Evolutionary conservation across 257 asterid genomes (phyloP), one percentile per base, ranked within the genome.

Genomic region (Penstemon newberryi): DNA sequence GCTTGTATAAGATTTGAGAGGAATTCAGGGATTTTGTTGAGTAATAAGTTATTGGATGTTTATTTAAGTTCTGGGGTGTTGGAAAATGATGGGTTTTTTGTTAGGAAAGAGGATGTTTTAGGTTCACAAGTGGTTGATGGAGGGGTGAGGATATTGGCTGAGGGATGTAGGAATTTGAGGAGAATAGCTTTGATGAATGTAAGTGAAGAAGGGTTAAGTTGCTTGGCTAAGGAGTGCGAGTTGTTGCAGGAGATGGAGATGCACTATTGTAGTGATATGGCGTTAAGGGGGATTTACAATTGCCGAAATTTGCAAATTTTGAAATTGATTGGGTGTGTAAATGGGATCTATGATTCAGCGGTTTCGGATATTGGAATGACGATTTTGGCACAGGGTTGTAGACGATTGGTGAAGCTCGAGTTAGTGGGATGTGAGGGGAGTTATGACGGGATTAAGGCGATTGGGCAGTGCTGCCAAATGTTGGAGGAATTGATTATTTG

Each of bases 351-450:
- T 69, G 84, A 82, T 50, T 77, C 89, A 0, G 66, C 76, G 70
- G 88, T 93, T 66, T 82, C 99, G 0, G 99, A 93, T 79, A 88
- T 93, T 57, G 96, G 99, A 40, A 69, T 93, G 77, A 93, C 99
- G 4, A 88, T 90, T 68, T 75, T 93, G 65, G 99, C 99, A 8
- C 96, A 88, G 70, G 97, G 95, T 51, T 93, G 99, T 69, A 80
- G 83, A 36, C 80, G 99, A 19, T 77, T 93, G 60, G 64, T 93
- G 77, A 93, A 86, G 83, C 88, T 93, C 3, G 99, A 88, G 82
- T 74, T 89, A 18, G 92, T 85, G 9, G 96, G 98, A 41, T 91
- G 96, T 36, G 98, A 89, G 70, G 98, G 98, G 70, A 91, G 99
- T 73, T 91, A 82, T 60, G 96, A 87, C 72, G 96, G 98, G 80